A percentile compares a stretch with the other conserved stretches of the same genome.
Evolutionary conservation across 345 rosid species (phyloP).

Genomic region (Syzygium aromaticum): DNA sequence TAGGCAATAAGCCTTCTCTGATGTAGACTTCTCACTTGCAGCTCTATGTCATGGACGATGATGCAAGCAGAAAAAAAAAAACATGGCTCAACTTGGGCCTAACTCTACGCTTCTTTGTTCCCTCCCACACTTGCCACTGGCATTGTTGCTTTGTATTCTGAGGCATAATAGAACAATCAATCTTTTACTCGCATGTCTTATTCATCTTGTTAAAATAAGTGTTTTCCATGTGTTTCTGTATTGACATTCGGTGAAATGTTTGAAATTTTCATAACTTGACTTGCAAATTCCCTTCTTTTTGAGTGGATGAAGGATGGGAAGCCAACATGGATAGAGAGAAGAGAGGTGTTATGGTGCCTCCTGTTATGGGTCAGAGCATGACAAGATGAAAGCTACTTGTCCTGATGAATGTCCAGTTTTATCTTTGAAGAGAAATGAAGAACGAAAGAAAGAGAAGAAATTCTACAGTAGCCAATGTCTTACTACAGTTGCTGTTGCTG

Average conservation of each 20-base stretch:
- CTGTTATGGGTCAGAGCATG: background rate
- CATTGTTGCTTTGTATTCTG: background rate
- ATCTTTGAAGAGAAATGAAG: background rate
- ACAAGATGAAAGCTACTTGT: background rate
- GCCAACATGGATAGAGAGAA: constrained; percentile 7
- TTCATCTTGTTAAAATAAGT: background rate
- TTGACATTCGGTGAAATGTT: background rate
- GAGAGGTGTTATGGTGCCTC: constrained; percentile 6
- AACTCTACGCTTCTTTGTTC: background rate
- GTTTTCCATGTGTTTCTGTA: background rate
- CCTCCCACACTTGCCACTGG: background rate
- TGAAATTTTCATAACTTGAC: background rate
- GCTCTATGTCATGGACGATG: background rate
- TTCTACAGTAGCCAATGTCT: background rate
- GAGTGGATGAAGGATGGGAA: constrained; percentile 1
- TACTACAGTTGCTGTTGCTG: background rate
- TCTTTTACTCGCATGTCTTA: background rate
- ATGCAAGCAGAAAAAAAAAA: background rate
- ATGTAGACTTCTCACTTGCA: background rate
- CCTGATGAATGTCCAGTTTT: background rate
- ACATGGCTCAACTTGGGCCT: background rate
- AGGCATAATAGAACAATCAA: background rate
- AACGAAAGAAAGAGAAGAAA: background rate
- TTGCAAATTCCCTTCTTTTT: background rate
- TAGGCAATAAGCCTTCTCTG: background rate